Percentiles rank a stretch among this genome's conserved stretches.
These are phyloP conservation scores for Pyricularia sp. DNA, from an alignment of 2,329 filamentous ascomycete genomes.

Conservation along the genomic window DNA sequence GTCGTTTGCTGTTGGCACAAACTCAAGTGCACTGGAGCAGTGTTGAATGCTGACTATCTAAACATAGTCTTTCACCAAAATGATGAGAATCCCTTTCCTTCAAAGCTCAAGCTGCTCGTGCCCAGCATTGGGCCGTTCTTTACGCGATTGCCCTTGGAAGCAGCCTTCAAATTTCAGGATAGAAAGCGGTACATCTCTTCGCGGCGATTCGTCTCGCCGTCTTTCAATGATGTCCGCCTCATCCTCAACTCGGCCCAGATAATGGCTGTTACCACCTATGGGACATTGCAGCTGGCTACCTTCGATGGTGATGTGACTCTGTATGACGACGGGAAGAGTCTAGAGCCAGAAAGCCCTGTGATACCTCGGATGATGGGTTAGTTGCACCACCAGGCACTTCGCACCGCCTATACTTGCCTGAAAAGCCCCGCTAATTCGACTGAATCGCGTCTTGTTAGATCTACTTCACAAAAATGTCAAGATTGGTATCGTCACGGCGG, in stretches of 20 bases:
- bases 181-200: conserved; percentile 74
- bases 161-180: conserved; percentile 88
- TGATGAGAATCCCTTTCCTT: conserved; percentile 52
- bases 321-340: conserved; percentile 76
- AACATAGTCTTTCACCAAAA: conserved; percentile 57
- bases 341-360: conserved; percentile 64
- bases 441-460: conserved; percentile 22
- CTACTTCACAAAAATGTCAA: conserved; percentile 67
- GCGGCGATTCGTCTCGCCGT: conserved; percentile 84
- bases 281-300: conserved; percentile 71
- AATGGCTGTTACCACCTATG: conserved; percentile 69
- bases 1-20: neutral
- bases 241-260: conserved; percentile 91
- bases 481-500: conserved; percentile 92
- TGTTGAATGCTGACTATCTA: neutral
- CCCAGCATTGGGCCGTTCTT: conserved; percentile 90
- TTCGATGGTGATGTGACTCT: conserved; percentile 97
- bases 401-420: neutral
- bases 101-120: conserved; percentile 85
- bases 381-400: conserved; percentile 3
- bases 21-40: neutral
- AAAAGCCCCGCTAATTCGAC: neutral
- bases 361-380: conserved; percentile 48
- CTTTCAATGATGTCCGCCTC: conserved; percentile 90
- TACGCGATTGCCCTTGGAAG: conserved; percentile 72